Percentiles rank a stretch among this genome's conserved stretches.
Conservation (phyloP, 2,329 filamentous ascomycete genomes). For the Passalora sequoiae region DNA sequence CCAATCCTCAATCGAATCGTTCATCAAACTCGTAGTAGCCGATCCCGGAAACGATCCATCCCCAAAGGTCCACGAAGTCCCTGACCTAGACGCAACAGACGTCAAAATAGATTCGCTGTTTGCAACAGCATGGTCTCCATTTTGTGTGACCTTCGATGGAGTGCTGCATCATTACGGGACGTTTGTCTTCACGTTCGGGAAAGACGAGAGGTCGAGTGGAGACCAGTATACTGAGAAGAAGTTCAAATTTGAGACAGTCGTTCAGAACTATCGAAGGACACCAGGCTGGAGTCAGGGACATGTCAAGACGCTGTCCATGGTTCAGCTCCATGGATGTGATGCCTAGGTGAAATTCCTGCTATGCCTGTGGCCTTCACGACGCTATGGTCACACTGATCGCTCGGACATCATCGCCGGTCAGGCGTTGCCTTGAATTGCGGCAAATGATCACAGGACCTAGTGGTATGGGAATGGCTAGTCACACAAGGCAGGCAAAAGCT, state of each 20-base stretch:
- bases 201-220: not conserved
- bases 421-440: too few species aligned
- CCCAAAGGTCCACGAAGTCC: constrained; percentile 13
- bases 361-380: too few species aligned
- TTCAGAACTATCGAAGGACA: constrained; percentile 21
- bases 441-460: too few species aligned
- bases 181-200: constrained; percentile 17
- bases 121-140: constrained; percentile 18
- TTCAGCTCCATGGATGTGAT: too few species aligned
- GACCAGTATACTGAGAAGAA: constrained; percentile 4
- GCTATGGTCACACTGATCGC: too few species aligned
- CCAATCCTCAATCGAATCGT: constrained; percentile 16
- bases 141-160: constrained; percentile 21
- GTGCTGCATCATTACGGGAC: constrained; percentile 22
- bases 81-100: constrained; percentile 16
- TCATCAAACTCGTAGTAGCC: constrained; percentile 17
- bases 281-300: constrained; percentile 13
- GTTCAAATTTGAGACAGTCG: constrained; percentile 21
- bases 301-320: not conserved
- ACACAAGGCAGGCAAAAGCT: too few species aligned
- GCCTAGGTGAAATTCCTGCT: too few species aligned
- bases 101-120: constrained; percentile 17
- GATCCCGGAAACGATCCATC: constrained; percentile 14
- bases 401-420: too few species aligned
- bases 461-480: too few species aligned